Evolutionary conservation across 2,329 filamentous ascomycete species (phyloP).

Genomic region (Clonostachys chloroleuca): DNA sequence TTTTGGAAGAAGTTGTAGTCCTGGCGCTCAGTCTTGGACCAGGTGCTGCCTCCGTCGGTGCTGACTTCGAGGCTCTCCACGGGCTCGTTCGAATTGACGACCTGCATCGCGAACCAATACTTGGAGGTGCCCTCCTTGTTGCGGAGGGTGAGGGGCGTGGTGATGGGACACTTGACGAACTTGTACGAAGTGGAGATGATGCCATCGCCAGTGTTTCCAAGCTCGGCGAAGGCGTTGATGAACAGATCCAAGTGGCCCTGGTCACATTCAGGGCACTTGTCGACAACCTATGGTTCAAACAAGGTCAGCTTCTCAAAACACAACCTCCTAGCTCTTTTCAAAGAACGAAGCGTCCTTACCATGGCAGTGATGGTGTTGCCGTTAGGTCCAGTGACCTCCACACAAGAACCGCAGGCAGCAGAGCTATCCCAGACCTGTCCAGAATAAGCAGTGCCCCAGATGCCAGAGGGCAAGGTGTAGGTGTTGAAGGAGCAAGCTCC

Average conservation of each 20-base stretch:
- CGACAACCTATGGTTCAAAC: constrained; percentile 29
- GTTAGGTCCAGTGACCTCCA: constrained; percentile 51
- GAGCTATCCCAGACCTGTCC: constrained; percentile 50
- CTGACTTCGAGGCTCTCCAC: constrained; percentile 56
- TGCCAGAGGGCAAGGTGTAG: constrained; percentile 53
- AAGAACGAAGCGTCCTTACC: constrained; percentile 30
- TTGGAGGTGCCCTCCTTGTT: constrained; percentile 37
- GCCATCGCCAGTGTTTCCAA: constrained; percentile 26
- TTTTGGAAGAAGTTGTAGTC: constrained; percentile 62
- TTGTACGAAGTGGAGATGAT: constrained; percentile 27
- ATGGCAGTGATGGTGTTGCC: constrained; percentile 60
- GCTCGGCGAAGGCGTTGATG: constrained; percentile 29
- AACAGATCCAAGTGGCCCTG: constrained; percentile 38
- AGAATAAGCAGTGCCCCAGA: constrained; percentile 60
- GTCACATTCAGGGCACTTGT: constrained; percentile 36
- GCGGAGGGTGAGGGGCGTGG: constrained; percentile 31
- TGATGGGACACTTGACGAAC: constrained; percentile 33
- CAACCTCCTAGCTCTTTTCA: constrained; percentile 1
- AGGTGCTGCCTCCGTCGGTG: constrained; percentile 53
- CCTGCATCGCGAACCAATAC: constrained; percentile 47
- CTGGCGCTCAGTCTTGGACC: constrained; percentile 48
- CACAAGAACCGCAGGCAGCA: constrained; percentile 56
- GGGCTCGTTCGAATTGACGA: constrained; percentile 56
- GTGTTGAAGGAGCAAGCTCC: constrained; percentile 61
- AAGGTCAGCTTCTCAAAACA: background rate